Evolutionary conservation across 208 protist genomes (phyloP).

Genomic region (Trypanosomatidae sp.): DNA sequence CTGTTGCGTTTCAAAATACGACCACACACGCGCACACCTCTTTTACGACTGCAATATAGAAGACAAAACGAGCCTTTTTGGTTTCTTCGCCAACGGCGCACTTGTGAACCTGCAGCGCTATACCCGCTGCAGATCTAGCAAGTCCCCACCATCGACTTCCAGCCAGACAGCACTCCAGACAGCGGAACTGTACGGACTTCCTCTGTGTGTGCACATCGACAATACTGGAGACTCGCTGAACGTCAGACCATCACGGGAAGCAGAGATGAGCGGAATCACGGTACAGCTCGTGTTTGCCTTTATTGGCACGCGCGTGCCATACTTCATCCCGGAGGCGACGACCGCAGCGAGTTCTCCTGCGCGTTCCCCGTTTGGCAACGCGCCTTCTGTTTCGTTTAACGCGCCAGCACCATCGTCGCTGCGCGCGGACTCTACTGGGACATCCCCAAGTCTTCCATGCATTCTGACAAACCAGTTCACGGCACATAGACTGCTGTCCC

Average conservation of each 20-base stretch:
- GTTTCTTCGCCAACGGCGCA: background rate
- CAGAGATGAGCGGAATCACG: slow-evolving; percentile 21
- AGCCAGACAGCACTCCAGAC: background rate
- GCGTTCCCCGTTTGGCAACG: slow-evolving; percentile 12
- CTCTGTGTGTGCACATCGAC: background rate
- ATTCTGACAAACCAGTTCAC: background rate
- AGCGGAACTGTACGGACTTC: background rate
- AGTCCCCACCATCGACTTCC: background rate
- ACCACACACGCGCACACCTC: background rate
- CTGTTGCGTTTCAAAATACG: background rate
- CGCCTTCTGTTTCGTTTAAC: background rate
- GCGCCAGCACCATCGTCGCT: slow-evolving; percentile 6
- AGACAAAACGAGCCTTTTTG: background rate
- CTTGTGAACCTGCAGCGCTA: background rate
- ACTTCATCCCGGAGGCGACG: slow-evolving; percentile 11
- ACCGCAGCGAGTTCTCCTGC: background rate
- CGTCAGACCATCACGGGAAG: background rate
- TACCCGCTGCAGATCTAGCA: background rate
- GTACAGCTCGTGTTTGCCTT: slow-evolving; percentile 35
- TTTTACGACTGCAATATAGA: background rate
- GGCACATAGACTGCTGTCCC: slow-evolving; percentile 16
- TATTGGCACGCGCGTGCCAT: slow-evolving; percentile 27
- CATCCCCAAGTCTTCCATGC: slow-evolving; percentile 11
- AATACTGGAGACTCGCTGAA: background rate
- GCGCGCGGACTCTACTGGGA: slow-evolving; percentile 11